Base-by-base conservation (phyloP, 2,329 filamentous ascomycete species). In the Drechslerella dactyloides region DNA sequence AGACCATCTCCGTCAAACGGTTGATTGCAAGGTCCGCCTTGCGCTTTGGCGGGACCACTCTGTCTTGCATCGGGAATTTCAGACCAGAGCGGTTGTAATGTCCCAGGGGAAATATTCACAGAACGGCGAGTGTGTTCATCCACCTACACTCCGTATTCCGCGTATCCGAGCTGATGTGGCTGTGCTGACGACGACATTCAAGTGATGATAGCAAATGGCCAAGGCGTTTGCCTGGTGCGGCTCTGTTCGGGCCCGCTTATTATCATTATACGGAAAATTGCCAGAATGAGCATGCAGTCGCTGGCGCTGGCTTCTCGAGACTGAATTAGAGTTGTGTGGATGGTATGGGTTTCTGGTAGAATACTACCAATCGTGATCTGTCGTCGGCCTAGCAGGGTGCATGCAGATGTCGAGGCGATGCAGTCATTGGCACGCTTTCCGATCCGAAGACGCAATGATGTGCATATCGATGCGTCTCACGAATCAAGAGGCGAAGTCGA, bases 161-260 rank as follows among this genome's bases (percentile, higher is more conserved):
- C 37, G 13, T 42, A 42, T 13, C 37, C 37, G 37, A 13, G n/a
- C 6, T 42, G 11, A 2, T 17, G 37, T 42, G 37, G 37, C 37
- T 42, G 15, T 42, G 37, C 37, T 33, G 27, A 33, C 27, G 27
- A 33, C 27, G 27, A 33, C 27, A 3, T 3, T 33, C 4, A 33
- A 33, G 27, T 33, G 8, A 8, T 33, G 27, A 8, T 8, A 33
- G 4, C 27, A 33, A n/a, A n/a, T 15, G 27, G 27, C 27, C 27
- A 33, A 33, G 27, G 8, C 21, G 46, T 23, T 13, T 70, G 66
- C 66, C 66, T 70, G 66, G 63, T 64, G 66, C 66, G 66, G 59
- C 66, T 70, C 66, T 70, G 66, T 70, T 69, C 65, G 59, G 66
- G 66, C 66, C 66, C 54, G 21, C 13, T 15, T 6, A 42, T 42